A percentile compares a stretch with the other conserved stretches of the same genome.
Evolutionary conservation across 1,139 yeast species (phyloP).

Genomic region (Hanseniaspora uvarum): DNA sequence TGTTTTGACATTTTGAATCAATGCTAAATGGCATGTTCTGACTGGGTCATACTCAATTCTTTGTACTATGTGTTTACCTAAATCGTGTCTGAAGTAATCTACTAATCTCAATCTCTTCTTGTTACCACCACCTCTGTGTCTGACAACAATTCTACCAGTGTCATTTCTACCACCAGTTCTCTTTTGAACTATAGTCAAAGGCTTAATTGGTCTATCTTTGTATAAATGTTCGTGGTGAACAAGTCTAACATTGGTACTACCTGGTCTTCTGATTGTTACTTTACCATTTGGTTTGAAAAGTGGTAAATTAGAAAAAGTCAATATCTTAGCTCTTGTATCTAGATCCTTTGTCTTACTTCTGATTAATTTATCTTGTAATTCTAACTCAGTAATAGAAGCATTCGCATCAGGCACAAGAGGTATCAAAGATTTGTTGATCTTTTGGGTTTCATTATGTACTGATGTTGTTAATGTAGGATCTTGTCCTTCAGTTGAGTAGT

Average conservation of each 20-base stretch:
- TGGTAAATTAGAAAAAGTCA: slow-evolving; percentile 10
- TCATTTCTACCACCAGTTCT: slow-evolving; percentile 82
- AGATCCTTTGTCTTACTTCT: slow-evolving; percentile 12
- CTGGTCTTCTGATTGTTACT: slow-evolving; percentile 17
- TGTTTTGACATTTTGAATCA: slow-evolving; percentile 55
- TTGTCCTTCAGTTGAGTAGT: not conserved
- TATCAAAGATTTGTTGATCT: slow-evolving; percentile 12
- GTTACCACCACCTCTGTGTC: slow-evolving; percentile 97
- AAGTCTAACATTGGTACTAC: slow-evolving; percentile 50
- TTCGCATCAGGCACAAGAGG: slow-evolving; percentile 6
- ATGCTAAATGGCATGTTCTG: slow-evolving; percentile 87
- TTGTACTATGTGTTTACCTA: slow-evolving; percentile 70
- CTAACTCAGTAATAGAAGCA: slow-evolving; percentile 9
- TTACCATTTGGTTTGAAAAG: slow-evolving; percentile 12
- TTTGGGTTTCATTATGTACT: not conserved
- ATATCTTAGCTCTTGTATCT: slow-evolving; percentile 10
- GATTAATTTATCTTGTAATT: slow-evolving; percentile 11
- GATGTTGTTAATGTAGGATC: not conserved
- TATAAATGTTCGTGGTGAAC: slow-evolving; percentile 65
- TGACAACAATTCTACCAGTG: slow-evolving; percentile 75
- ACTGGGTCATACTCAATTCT: slow-evolving; percentile 95
- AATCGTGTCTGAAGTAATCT: slow-evolving; percentile 57
- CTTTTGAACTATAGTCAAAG: slow-evolving; percentile 64
- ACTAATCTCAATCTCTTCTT: slow-evolving; percentile 75
- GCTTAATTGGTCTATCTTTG: slow-evolving; percentile 71